A percentile compares a stretch with the other conserved stretches of the same genome.
phyloP scores from a whole-genome alignment of 2,329 filamentous ascomycete species.

The Diplodia corticola region DNA sequence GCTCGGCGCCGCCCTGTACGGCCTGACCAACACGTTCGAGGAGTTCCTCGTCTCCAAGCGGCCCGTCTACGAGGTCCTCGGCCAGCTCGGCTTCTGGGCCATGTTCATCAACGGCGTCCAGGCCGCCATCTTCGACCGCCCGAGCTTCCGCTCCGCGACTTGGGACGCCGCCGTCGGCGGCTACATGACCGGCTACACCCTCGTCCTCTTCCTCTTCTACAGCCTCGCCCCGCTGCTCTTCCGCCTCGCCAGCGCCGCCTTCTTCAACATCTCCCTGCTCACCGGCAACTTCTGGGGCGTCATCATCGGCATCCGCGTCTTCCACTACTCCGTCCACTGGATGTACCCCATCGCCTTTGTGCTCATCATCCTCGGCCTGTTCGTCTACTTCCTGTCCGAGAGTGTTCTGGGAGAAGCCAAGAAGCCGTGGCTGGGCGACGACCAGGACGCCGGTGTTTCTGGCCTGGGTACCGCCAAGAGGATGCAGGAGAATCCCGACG shows the following conservation, averaged over 20 bases:
- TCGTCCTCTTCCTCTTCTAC: slow-evolving; percentile 84
- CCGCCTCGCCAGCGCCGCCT: slow-evolving; percentile 85
- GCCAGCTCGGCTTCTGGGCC: slow-evolving; percentile 85
- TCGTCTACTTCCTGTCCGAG: slow-evolving; percentile 84
- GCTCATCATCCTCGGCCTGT: slow-evolving; percentile 80
- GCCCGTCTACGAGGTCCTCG: slow-evolving; percentile 89
- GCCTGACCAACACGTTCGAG: slow-evolving; percentile 85
- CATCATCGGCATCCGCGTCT: slow-evolving; percentile 85
- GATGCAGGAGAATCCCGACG: slow-evolving; percentile 47
- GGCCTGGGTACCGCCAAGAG: slow-evolving; percentile 85
- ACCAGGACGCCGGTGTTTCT: slow-evolving; percentile 77
- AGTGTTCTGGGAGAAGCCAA: slow-evolving; percentile 79
- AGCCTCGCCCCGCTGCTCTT: slow-evolving; percentile 82
- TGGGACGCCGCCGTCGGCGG: slow-evolving; percentile 63
- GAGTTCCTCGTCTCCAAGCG: slow-evolving; percentile 88
- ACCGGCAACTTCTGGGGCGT: slow-evolving; percentile 98
- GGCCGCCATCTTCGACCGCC: slow-evolving; percentile 86
- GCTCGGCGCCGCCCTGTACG: slow-evolving; percentile 86
- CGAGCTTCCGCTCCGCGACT: slow-evolving; percentile 57
- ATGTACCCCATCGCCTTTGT: slow-evolving; percentile 96
- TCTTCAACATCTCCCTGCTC: slow-evolving; percentile 93
- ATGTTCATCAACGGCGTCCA: slow-evolving; percentile 82
- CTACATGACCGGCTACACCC: slow-evolving; percentile 86
- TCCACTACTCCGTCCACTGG: slow-evolving; percentile 77
- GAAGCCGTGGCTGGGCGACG: slow-evolving; percentile 91